Evolutionary conservation across 208 protist species (phyloP), one percentile per base, ranked within the genome.

Genomic region (Trypanosoma scelopori): DNA sequence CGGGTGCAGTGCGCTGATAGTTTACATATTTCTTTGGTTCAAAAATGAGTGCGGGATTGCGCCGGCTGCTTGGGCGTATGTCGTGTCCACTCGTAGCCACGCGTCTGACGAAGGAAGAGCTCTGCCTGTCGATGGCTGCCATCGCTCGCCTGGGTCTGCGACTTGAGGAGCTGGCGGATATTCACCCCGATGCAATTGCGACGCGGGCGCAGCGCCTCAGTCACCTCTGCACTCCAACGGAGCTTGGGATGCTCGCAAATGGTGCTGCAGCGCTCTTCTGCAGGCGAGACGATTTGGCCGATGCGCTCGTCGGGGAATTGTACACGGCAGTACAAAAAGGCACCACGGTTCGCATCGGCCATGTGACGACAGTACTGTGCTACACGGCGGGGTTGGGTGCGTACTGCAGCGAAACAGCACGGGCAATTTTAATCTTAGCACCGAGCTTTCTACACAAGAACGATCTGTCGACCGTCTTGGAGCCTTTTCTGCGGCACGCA

Each of bases 41-140:
- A n/a, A 27, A 3, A 47, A 71, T 77, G 64, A 71, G 59, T 68
- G 51, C 22, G 13, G 65, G 51, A 45, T 64, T 82, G 25, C 41
- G 22, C 16, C 20, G 48, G 55, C 63, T 85, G 41, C 18, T 85
- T 7, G 16, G 45, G 41, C 66, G 76, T 7, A 50, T 82, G 22
- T 41, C 43, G 46, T 66, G 65, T 11, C 80, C 80, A 3, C n/a
- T 63, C 25, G 59, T 85, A 20, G 75, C 72, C 18, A 59, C 56
- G 5, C 64, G 68, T 18, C 45, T 79, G 16, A 58, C 72, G 28
- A 81, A 81, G 52, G 74, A 85, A 46, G 72, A 92, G 58, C 53
- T 94, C 20, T 92, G 85, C 42, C 70, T 94, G 4, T 74, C 89
- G 0, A 74, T 94, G 39, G 78, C 78, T 16, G 85, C 89, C 0